A percentile compares a stretch with the other conserved stretches of the same genome.
These are phyloP conservation scores for Glomus cerebriforme DNA, from an alignment of 192 early-diverging fungal species.

Conservation along the genomic window DNA sequence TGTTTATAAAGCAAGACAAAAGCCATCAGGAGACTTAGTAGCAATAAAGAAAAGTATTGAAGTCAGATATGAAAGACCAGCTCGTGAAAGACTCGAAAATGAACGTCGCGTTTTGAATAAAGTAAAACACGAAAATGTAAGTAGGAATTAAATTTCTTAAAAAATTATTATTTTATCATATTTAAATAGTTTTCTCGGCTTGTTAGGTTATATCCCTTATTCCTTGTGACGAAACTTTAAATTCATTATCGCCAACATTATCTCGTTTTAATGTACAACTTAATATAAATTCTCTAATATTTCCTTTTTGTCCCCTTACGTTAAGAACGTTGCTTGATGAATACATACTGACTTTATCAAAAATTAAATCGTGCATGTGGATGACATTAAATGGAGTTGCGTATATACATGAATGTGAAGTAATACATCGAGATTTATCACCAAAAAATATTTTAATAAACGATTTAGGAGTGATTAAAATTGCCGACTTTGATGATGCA, in stretches of 20 bases:
- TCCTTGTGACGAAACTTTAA: background rate
- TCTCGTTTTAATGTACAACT: slow-evolving; percentile 10
- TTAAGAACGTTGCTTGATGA: slow-evolving; percentile 3
- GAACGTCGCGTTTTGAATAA: background rate
- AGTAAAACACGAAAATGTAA: slow-evolving; percentile 30
- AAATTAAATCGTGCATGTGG: slow-evolving; percentile 18
- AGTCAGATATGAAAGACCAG: slow-evolving; percentile 11
- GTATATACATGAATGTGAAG: slow-evolving; percentile 64
- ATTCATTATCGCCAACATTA: background rate
- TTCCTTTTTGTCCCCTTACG: slow-evolving; percentile 26
- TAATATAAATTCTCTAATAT: slow-evolving; percentile 8
- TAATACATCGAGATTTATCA: slow-evolving; percentile 75
- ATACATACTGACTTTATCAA: background rate
- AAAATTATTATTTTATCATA: background rate
- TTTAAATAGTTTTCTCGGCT: too few species aligned
- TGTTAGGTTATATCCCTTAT: slow-evolving; percentile 19
- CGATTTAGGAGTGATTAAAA: slow-evolving; percentile 22
- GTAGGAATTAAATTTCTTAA: background rate
- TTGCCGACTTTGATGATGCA: slow-evolving; percentile 23
- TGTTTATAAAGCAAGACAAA: slow-evolving; percentile 27
- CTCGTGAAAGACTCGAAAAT: background rate
- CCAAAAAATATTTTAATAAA: slow-evolving; percentile 67
- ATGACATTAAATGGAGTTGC: slow-evolving; percentile 72
- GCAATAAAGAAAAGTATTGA: slow-evolving; percentile 17
- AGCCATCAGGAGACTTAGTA: background rate